phyloP scores from a whole-genome alignment of 78 protist genomes.

The Protostelium mycophagum region DNA sequence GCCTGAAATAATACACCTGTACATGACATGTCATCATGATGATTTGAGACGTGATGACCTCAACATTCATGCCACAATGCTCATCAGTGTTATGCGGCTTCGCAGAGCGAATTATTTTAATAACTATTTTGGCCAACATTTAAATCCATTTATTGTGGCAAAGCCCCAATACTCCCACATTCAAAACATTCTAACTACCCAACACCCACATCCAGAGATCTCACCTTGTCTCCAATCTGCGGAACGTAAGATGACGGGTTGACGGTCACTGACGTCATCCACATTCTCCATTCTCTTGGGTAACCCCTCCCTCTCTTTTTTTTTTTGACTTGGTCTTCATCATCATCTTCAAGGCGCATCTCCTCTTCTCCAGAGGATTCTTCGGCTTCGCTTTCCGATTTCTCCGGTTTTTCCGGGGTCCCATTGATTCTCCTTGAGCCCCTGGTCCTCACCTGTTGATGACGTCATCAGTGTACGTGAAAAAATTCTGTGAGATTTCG shows the following conservation, averaged over 20 bases:
- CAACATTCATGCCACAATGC: not conserved
- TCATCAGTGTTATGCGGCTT: too few relatives aligned
- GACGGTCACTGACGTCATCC: not conserved
- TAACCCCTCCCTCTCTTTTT: not conserved
- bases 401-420: too few relatives aligned
- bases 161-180: too few relatives aligned
- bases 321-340: not conserved
- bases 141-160: too few relatives aligned
- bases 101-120: too few relatives aligned
- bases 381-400: too few relatives aligned
- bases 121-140: too few relatives aligned
- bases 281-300: not conserved
- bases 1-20: not conserved
- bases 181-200: too few relatives aligned
- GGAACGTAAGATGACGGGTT: not conserved
- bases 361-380: not conserved
- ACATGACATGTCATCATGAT: too few relatives aligned
- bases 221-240: not conserved
- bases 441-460: not conserved
- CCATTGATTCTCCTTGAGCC: too few relatives aligned
- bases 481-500: not conserved
- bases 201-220: too few relatives aligned
- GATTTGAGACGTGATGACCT: too few relatives aligned
- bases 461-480: not conserved
- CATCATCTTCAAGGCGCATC: not conserved